Evolutionary conservation across 1,139 yeast species (phyloP).

Genomic region (Zygosaccharomyces sapae): DNA sequence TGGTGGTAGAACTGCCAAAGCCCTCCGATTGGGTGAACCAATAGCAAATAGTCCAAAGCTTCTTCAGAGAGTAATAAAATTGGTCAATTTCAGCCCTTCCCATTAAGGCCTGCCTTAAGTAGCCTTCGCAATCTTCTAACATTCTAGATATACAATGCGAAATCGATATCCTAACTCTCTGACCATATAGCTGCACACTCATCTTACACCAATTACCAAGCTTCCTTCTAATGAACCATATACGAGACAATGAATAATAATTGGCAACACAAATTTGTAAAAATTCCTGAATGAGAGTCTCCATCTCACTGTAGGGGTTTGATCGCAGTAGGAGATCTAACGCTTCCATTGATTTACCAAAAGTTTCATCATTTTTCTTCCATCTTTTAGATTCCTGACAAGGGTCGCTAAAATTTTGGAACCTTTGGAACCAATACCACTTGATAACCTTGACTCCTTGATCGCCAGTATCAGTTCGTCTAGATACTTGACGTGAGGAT

Average conservation of each 20-base stretch:
- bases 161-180: slow-evolving; percentile 14
- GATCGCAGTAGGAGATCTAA: slow-evolving; percentile 25
- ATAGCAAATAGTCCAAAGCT: slow-evolving; percentile 23
- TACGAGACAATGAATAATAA: slow-evolving; percentile 17
- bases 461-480: slow-evolving; percentile 33
- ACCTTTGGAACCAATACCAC: slow-evolving; percentile 22
- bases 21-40: slow-evolving; percentile 23
- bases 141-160: slow-evolving; percentile 14
- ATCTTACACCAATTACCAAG: slow-evolving; percentile 27
- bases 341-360: slow-evolving; percentile 29
- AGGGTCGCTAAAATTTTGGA: slow-evolving; percentile 27
- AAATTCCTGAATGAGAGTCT: slow-evolving; percentile 18
- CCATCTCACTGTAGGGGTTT: slow-evolving; percentile 22
- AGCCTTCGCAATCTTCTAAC: slow-evolving; percentile 15
- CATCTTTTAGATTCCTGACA: slow-evolving; percentile 24
- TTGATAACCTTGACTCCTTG: slow-evolving; percentile 18
- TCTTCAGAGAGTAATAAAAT: slow-evolving; percentile 17
- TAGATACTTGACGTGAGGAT: slow-evolving; percentile 28
- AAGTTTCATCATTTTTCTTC: slow-evolving; percentile 14
- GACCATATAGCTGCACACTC: slow-evolving; percentile 18
- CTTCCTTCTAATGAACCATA: slow-evolving; percentile 29
- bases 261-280: slow-evolving; percentile 19
- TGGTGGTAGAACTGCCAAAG: slow-evolving; percentile 18
- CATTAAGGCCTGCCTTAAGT: slow-evolving; percentile 17
- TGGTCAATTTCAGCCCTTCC: slow-evolving; percentile 15